Evolutionary conservation across 2,329 filamentous ascomycete species (phyloP), one percentile per base, ranked within the genome.

Genomic region (Capronia epimyces): DNA sequence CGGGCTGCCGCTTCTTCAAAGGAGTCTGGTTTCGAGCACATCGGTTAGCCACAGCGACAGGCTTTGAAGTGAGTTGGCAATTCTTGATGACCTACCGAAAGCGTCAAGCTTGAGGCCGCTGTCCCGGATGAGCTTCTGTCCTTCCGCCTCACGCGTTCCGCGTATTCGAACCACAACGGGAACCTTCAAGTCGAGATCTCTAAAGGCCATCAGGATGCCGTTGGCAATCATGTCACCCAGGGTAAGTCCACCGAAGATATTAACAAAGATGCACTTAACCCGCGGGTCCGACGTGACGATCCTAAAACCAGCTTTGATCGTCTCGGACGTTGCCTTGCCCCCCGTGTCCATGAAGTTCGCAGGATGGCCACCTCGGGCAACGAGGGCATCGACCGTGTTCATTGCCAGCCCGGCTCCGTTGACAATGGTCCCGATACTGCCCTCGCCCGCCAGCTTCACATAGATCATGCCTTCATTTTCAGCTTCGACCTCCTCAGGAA

Each of bases 341-440:
- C 90, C 89, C 0, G 87, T 94, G 66, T 95, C 89, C 48, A 95
- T 76, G 66, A 95, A 95, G 62, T 95, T 95, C 9, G 87, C 81
- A 20, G 84, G 84, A 27, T 74, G 69, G 1, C 87, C 87, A 7
- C 83, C 83, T 48, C 81, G 79, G 10, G 81, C 71, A 2, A 78
- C 75, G 1, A 95, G 79, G 0, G 86, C 85, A 65, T 95, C 89
- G 53, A 90, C 82, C 0, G 89, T 95, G 65, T 93, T 93, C 86
- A 95, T 93, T 0, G 89, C 89, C 1, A 95, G 77, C 0, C 89
- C 89, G 0, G 90, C 89, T 37, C 89, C 89, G 63, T 95, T 95
- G 57, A 95, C 88, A 57, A 57, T 46, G 3, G 86, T 95, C 31
- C 88, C 89, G 46, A 95, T 83, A 55, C 82, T 82, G 46, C 76